These are phyloP conservation scores for Arctostaphylos glauca DNA, from an alignment of 148 eudicot species.

Conservation along the genomic window DNA sequence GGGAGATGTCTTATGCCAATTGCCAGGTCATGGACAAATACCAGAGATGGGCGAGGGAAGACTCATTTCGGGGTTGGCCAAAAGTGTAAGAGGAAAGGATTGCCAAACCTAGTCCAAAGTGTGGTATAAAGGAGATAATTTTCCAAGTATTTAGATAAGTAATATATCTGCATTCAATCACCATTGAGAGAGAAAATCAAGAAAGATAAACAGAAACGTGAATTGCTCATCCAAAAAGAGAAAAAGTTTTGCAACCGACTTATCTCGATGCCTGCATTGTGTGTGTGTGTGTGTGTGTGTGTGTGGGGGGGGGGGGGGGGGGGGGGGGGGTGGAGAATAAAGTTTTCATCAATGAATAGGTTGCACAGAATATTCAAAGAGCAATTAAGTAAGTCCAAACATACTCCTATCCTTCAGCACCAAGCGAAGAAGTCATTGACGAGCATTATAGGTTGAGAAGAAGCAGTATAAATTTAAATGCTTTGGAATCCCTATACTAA, in stretches of 20 bases:
- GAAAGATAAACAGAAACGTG: not conserved
- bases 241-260: not conserved
- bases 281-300: too few relatives aligned
- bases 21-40: not conserved
- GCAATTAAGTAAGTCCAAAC: not conserved
- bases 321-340: not conserved
- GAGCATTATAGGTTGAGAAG: not conserved
- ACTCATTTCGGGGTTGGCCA: not conserved
- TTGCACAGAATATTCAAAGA: not conserved
- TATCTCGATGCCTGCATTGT: not conserved
- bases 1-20: not conserved
- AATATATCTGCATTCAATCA: not conserved
- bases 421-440: not conserved
- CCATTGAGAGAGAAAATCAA: not conserved
- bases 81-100: not conserved
- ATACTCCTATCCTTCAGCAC: not conserved
- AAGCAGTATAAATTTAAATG: not conserved
- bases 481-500: not conserved
- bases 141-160: not conserved
- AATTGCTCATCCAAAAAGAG: not conserved
- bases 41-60: too few relatives aligned
- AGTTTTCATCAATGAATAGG: not conserved
- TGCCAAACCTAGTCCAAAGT: slow-evolving; percentile 10
- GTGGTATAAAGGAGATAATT: not conserved
- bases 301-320: too few relatives aligned